Conservation (phyloP, 208 protist genomes). For the Angomonas deanei region DNA sequence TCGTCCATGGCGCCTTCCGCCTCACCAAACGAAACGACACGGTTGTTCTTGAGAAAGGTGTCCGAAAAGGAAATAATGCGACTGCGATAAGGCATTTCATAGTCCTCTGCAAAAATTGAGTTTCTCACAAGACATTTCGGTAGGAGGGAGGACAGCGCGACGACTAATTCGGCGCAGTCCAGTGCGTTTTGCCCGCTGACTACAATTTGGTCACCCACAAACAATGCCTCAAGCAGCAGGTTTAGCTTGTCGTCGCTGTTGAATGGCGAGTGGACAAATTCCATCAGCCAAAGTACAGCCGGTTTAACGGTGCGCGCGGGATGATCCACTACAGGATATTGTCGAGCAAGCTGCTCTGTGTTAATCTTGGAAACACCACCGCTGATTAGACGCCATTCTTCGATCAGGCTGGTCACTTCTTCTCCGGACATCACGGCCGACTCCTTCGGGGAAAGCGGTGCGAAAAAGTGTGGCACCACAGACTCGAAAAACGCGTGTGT, state of each 20-base stretch:
- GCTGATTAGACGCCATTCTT: not conserved
- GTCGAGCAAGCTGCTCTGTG: constrained; percentile 5
- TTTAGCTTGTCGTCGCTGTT: constrained; percentile 7
- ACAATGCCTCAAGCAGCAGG: constrained; percentile 49
- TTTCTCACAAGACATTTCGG: constrained; percentile 31
- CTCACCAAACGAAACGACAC: constrained; percentile 12
- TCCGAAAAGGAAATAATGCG: constrained; percentile 46
- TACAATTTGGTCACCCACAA: constrained; percentile 70
- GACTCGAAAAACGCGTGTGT: constrained; percentile 23
- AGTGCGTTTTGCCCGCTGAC: constrained; percentile 31
- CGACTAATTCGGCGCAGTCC: constrained; percentile 43
- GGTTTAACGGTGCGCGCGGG: no score
- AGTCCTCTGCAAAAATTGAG: constrained; percentile 35
- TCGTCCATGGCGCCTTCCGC: no score
- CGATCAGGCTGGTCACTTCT: not conserved
- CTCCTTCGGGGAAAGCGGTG: not conserved
- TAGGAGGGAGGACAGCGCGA: constrained; percentile 49
- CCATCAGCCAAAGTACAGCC: constrained; percentile 27
- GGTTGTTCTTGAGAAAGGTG: constrained; percentile 18
- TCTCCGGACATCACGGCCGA: not conserved
- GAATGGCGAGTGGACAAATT: not conserved
- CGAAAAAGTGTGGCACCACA: constrained; percentile 21
- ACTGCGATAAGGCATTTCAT: constrained; percentile 60
- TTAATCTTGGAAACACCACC: not conserved
- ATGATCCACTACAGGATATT: no score